Conservation (phyloP, 257 asterid genomes). For the Capsicum chinense region DNA sequence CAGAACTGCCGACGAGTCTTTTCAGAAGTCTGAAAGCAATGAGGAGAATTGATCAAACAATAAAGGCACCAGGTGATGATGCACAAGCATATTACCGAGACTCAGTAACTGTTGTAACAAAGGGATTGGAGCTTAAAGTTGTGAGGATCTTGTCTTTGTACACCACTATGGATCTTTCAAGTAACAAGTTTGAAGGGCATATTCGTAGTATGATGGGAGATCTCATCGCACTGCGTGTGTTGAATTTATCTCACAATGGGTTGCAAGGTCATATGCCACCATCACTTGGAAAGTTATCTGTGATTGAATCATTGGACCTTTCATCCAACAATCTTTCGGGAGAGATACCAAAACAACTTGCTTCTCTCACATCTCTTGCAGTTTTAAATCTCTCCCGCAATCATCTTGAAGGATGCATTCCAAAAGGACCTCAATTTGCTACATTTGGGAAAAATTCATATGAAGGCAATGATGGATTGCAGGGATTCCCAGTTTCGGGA, state of each 20-base stretch:
- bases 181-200: not conserved
- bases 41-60: not conserved
- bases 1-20: not conserved
- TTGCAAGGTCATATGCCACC: not conserved
- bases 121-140: not conserved
- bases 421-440: not conserved
- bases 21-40: not conserved
- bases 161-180: not conserved
- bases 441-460: not conserved
- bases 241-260: not conserved
- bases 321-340: not conserved
- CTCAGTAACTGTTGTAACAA: not conserved
- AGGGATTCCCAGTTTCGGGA: conserved; percentile 26
- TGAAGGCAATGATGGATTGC: not conserved
- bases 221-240: not conserved
- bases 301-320: not conserved
- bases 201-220: not conserved
- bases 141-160: not conserved
- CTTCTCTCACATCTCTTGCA: not conserved
- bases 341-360: not conserved
- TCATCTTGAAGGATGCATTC: not conserved
- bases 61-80: not conserved
- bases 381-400: not conserved
- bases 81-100: not conserved
- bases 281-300: not conserved